A percentile compares a stretch with the other conserved stretches of the same genome.
Evolutionary conservation across 2,329 filamentous ascomycete genomes (phyloP).

Genomic region (Calonectria honghensis): DNA sequence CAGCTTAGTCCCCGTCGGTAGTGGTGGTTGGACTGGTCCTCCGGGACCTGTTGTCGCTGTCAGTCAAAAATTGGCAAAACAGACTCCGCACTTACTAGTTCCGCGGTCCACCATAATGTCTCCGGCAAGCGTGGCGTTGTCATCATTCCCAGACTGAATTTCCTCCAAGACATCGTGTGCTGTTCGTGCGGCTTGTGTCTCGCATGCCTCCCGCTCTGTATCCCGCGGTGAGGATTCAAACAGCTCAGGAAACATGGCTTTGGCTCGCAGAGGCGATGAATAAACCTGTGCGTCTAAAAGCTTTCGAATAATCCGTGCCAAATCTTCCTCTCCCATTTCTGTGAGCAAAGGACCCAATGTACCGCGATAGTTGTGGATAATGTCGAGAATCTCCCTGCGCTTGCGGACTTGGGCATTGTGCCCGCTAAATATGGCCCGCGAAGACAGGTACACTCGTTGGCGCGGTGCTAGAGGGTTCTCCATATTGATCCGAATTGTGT

Average conservation of each 20-base stretch:
- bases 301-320: constrained; percentile 2
- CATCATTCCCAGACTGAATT: constrained; percentile 2
- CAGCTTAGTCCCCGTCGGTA: background rate
- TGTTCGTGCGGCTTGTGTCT: constrained; percentile 6
- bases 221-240: constrained; percentile 7
- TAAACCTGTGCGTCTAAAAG: constrained; percentile 21
- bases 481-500: background rate
- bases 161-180: constrained; percentile 22
- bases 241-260: constrained; percentile 9
- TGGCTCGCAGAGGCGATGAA: background rate
- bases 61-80: background rate
- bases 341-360: constrained; percentile 3
- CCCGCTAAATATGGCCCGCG: constrained; percentile 24
- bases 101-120: constrained; percentile 9
- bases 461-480: background rate
- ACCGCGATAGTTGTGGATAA: constrained; percentile 1
- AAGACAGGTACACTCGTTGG: constrained; percentile 21
- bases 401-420: constrained; percentile 3
- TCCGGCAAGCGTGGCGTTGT: background rate
- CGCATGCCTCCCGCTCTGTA: constrained; percentile 19
- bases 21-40: background rate
- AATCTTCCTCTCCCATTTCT: constrained; percentile 6
- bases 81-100: background rate
- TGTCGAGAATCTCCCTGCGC: constrained; percentile 1
- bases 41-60: background rate